These are phyloP conservation scores for Nepenthes gracilis DNA, from an alignment of 148 eudicot genomes.

Conservation along the genomic window DNA sequence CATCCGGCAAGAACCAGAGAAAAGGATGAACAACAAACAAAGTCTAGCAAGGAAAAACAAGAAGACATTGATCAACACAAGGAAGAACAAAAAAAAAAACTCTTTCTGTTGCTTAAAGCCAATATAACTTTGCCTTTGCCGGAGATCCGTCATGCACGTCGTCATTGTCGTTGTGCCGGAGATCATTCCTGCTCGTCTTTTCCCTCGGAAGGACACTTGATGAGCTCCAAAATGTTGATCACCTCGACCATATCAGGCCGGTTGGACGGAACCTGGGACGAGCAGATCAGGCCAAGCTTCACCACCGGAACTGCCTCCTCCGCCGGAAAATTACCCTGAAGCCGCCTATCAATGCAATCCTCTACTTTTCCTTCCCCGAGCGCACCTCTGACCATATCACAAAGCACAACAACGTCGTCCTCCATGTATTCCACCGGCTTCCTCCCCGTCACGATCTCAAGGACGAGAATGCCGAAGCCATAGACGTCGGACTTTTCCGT, in stretches of 20 bases:
- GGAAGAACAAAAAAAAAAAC: neutral
- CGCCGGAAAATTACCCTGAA: conserved; percentile 41
- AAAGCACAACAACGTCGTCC: conserved; percentile 83
- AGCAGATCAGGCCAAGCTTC: conserved; percentile 83
- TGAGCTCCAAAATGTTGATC: conserved; percentile 68
- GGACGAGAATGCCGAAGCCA: conserved; percentile 70
- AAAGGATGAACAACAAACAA: neutral
- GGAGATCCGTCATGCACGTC: conserved; percentile 19
- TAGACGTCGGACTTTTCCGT: conserved; percentile 85
- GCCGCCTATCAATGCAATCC: conserved; percentile 57
- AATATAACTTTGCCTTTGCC: conserved; percentile 19
- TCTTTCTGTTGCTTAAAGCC: neutral
- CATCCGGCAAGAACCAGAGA: neutral
- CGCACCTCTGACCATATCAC: conserved; percentile 83
- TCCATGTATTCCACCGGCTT: conserved; percentile 93
- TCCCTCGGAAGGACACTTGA: conserved; percentile 55
- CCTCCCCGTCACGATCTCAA: conserved; percentile 73
- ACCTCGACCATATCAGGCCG: conserved; percentile 94
- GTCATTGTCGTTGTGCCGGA: conserved; percentile 1
- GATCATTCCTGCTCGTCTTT: conserved; percentile 36
- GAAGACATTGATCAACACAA: neutral
- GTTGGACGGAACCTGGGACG: conserved; percentile 92
- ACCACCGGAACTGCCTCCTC: conserved; percentile 76
- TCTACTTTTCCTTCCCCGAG: conserved; percentile 72
- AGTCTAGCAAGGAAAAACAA: neutral